phyloP scores from a whole-genome alignment of 495 filamentous ascomycete genomes.

The Parachaetomium inaequale region DNA sequence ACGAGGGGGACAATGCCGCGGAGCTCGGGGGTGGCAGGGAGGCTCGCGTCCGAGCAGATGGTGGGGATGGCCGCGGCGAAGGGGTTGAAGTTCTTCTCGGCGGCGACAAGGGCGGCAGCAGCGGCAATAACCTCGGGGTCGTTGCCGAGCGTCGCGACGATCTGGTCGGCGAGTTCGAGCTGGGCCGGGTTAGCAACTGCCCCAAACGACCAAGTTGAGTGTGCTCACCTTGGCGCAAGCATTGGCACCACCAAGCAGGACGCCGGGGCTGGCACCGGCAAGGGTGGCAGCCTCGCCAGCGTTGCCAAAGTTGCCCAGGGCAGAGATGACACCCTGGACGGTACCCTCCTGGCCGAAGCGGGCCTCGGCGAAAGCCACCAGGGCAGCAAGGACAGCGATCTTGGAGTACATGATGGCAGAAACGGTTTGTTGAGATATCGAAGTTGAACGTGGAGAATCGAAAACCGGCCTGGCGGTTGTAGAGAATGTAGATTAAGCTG shows the following conservation, averaged over 20 bases:
- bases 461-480: conserved; percentile 40
- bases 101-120: conserved; percentile 55
- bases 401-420: conserved; percentile 47
- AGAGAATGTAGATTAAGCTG: conserved; percentile 34
- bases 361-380: conserved; percentile 49
- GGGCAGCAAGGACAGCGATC: conserved; percentile 35
- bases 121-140: conserved; percentile 52
- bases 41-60: conserved; percentile 54
- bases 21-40: conserved; percentile 54
- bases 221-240: conserved; percentile 51
- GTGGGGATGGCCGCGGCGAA: conserved; percentile 52
- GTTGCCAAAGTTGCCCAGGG: conserved; percentile 45
- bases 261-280: conserved; percentile 48
- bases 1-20: conserved; percentile 59
- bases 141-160: conserved; percentile 52
- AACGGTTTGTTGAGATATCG: conserved; percentile 13
- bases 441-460: conserved; percentile 31
- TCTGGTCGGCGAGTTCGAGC: conserved; percentile 57
- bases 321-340: conserved; percentile 42
- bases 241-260: conserved; percentile 54
- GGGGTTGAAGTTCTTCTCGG: conserved; percentile 69
- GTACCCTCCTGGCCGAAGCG: conserved; percentile 54
- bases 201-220: not conserved
- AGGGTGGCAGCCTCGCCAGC: conserved; percentile 55
- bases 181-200: conserved; percentile 21